Evolutionary conservation across 75 land plant species (phyloP).

Genomic region (Isoetes taiwanensis): DNA sequence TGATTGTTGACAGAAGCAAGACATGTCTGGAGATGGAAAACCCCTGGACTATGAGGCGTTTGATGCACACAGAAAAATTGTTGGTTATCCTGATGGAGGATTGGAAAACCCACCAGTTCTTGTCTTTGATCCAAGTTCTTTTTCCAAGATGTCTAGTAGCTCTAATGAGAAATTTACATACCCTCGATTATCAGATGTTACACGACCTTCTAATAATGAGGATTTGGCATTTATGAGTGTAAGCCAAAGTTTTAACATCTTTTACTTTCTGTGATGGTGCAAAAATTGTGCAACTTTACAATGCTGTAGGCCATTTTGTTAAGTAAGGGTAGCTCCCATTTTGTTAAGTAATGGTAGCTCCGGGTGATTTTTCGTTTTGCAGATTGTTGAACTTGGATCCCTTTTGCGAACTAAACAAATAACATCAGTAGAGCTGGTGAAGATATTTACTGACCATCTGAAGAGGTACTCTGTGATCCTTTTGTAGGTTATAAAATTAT

Average conservation of each 20-base stretch:
- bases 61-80: slow-evolving; percentile 37
- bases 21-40: slow-evolving; percentile 45
- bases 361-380: too few relatives aligned
- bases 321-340: not conserved
- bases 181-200: slow-evolving; percentile 21
- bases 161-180: slow-evolving; percentile 28
- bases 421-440: not conserved
- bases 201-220: slow-evolving; percentile 45
- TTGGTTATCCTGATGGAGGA: slow-evolving; percentile 58
- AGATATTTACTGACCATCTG: not conserved
- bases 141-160: too few relatives aligned
- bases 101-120: slow-evolving; percentile 41
- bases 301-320: not conserved
- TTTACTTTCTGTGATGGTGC: not conserved
- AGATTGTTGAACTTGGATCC: not conserved
- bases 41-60: slow-evolving; percentile 40
- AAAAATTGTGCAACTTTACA: not conserved
- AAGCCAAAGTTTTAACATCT: slow-evolving; percentile 1
- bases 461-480: not conserved
- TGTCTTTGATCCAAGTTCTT: slow-evolving; percentile 43
- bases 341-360: not conserved
- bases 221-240: slow-evolving; percentile 78
- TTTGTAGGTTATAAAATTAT: too few relatives aligned
- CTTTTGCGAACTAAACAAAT: not conserved
- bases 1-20: slow-evolving; percentile 26